phyloP scores from a whole-genome alignment of 805 yeast genomes.

The Nakazawaea anatomiae region DNA sequence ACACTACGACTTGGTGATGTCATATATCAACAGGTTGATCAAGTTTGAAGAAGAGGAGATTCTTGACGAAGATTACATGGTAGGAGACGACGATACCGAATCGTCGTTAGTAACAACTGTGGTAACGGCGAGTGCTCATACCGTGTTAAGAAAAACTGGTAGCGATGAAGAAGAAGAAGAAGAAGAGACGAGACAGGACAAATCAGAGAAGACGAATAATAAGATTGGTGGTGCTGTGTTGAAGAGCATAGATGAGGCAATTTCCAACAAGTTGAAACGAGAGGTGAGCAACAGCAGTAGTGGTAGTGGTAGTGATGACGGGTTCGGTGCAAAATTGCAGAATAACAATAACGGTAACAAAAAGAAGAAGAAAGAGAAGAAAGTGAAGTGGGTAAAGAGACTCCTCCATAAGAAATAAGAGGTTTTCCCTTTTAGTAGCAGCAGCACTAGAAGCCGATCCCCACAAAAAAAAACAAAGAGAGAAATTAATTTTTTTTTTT shows the following conservation, averaged over 20 bases:
- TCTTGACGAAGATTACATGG: constrained; percentile 1
- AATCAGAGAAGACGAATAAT: constrained; percentile 16
- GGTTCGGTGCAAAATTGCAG: too few species aligned
- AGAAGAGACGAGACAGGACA: constrained; percentile 2
- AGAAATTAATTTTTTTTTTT: background rate
- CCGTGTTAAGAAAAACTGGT: background rate
- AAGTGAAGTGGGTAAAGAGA: constrained; percentile 9
- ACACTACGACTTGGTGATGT: constrained; percentile 25
- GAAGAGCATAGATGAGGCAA: constrained; percentile 10
- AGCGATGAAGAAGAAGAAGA: constrained; percentile 2
- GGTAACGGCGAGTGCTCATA: background rate
- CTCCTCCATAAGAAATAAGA: constrained; percentile 3
- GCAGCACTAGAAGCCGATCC: background rate
- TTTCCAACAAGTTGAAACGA: constrained; percentile 6
- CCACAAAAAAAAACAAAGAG: background rate
- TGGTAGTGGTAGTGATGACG: too few species aligned
- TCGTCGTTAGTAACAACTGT: background rate
- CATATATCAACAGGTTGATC: constrained; percentile 21
- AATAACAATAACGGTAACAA: background rate
- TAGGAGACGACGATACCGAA: background rate
- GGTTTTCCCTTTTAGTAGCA: background rate
- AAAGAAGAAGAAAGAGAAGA: background rate
- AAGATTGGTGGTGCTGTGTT: constrained; percentile 9
- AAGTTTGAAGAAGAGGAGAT: constrained; percentile 29
- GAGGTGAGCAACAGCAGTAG: constrained; percentile 3